Conservation (phyloP, 2,329 filamentous ascomycete species). For the Fusarium sp. region DNA sequence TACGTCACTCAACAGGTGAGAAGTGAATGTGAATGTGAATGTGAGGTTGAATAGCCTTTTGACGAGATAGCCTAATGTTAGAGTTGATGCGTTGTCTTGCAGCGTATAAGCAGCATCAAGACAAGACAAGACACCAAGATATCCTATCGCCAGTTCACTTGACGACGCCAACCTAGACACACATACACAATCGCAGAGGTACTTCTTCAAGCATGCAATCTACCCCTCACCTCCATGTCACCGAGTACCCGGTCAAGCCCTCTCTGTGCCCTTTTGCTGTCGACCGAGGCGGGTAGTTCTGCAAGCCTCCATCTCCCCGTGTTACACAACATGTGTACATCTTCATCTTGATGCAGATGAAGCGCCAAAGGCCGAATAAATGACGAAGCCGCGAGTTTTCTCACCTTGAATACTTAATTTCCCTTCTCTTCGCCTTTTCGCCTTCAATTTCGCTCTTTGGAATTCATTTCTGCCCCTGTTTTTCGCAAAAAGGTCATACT, state of each 20-base stretch:
- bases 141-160: background rate
- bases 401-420: background rate
- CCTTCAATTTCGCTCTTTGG: background rate
- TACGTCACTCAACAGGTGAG: slow-evolving; percentile 10
- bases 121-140: background rate
- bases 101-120: background rate
- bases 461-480: background rate
- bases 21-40: background rate
- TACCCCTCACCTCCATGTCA: slow-evolving; percentile 25
- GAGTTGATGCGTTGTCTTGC: background rate
- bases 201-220: background rate
- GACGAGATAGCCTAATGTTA: background rate
- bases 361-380: slow-evolving; percentile 11
- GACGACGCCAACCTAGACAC: background rate
- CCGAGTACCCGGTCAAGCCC: slow-evolving; percentile 25
- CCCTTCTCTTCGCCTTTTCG: slow-evolving; percentile 1
- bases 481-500: background rate
- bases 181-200: too few species aligned
- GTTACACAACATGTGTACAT: slow-evolving; percentile 8
- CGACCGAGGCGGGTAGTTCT: slow-evolving; percentile 31
- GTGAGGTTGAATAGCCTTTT: slow-evolving; percentile 1
- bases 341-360: background rate
- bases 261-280: background rate
- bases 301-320: slow-evolving; percentile 33
- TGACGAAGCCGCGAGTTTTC: slow-evolving; percentile 18